Base-by-base conservation (phyloP, 768 basidiomycete species). In the Russula vinacea region DNA sequence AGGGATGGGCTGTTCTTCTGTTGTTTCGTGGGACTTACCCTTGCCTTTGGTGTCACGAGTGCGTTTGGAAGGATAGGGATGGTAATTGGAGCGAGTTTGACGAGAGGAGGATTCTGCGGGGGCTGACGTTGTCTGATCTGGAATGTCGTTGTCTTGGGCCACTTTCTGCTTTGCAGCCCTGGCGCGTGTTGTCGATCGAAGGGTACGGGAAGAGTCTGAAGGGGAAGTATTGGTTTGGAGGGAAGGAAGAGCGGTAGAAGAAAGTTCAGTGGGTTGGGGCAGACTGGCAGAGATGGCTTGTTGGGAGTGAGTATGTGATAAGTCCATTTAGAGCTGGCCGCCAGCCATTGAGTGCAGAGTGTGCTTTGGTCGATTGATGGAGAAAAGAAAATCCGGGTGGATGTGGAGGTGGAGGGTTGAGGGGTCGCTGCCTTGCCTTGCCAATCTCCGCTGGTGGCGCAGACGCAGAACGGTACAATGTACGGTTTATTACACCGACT, bases 241-340 rank as follows among this genome's bases (percentile, higher is more conserved):
- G 62, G 71, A 62, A 73, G 75, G 67, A 51, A 72, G 69, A 70
- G 77, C 77, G 71, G 79, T 75, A 72, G 76, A 75, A 74, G 80
- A 73, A 71, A 76, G 78, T 73, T 77, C 75, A 66, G 71, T 76
- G 76, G 68, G 78, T 77, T 56, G 65, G 37, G 61, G 58, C 56
- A 60, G 50, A 58, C 35, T 62, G 61, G 56, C 65, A 78, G 79
- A 74, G 77, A 82, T 83, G 83, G 85, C 85, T 84, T 86, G 84
- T 81, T 82, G 82, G 72, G 81, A 79, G 80, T 89, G 78, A 73
- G 76, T 77, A 79, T 81, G 83, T 89, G 83, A 83, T 84, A 88
- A 84, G 87, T 92, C 90, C 90, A 92, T 92, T 91, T 90, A 91
- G 88, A 84, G 80, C 80, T 83, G 85, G 82, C 86, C 77, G 84